phyloP scores from a whole-genome alignment of 164 flowering plant species.

The Umbilicus rupestris region DNA sequence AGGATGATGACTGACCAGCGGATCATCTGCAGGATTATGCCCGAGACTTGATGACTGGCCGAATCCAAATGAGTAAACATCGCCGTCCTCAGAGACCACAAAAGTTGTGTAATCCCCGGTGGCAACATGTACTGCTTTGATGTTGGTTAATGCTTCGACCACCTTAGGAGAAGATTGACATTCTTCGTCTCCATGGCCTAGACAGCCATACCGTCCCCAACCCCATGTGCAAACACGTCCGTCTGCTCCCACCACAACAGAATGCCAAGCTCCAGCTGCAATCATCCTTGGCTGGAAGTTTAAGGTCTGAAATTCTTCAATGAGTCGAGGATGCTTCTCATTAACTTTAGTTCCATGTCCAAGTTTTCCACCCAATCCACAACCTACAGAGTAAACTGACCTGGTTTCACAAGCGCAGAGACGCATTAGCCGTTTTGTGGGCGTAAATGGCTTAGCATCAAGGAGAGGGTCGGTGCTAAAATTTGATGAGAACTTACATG shows the following conservation, averaged over 20 bases:
- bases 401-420: conserved; percentile 24
- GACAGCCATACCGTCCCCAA: conserved; percentile 96
- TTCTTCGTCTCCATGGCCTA: conserved; percentile 96
- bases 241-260: conserved; percentile 87
- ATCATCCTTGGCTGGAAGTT: conserved; percentile 83
- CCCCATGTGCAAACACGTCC: conserved; percentile 99
- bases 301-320: conserved; percentile 67
- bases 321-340: conserved; percentile 73
- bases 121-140: conserved; percentile 92
- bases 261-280: conserved; percentile 99
- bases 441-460: not conserved
- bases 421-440: not conserved
- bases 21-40: conserved; percentile 47
- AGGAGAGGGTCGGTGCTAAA: not conserved
- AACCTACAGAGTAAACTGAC: conserved; percentile 97
- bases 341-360: conserved; percentile 83
- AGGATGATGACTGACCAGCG: conserved; percentile 40
- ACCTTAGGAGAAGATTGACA: conserved; percentile 87
- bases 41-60: conserved; percentile 98
- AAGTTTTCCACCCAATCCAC: conserved; percentile 98
- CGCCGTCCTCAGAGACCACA: conserved; percentile 84
- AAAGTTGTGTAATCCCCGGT: conserved; percentile 96
- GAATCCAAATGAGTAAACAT: conserved; percentile 94
- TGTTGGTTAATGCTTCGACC: conserved; percentile 54
- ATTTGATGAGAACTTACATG: conserved; percentile 46